Conservation (phyloP, 176 grass and related monocot genomes). For the Cymbopogon citratus region DNA sequence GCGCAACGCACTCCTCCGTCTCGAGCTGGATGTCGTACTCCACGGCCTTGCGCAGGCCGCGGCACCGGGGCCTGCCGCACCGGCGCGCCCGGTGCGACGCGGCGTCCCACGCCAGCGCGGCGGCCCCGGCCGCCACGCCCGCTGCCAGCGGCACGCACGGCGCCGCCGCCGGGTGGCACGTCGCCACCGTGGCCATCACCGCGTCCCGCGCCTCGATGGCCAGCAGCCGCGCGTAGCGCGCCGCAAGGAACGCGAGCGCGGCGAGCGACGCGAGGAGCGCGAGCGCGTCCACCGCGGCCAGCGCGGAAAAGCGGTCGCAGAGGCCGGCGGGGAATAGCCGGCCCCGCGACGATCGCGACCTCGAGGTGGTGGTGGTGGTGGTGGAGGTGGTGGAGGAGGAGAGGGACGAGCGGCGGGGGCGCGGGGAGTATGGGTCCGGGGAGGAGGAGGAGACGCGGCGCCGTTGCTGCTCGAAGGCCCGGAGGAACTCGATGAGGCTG, state of each 20-base stretch:
- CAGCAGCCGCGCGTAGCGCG: conserved; percentile 48
- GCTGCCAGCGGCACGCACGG: conserved; percentile 48
- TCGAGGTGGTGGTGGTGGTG: too few species aligned
- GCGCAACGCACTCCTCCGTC: conserved; percentile 83
- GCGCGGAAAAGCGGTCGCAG: conserved; percentile 56
- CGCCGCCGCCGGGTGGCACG: conserved; percentile 20
- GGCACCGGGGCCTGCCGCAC: conserved; percentile 74
- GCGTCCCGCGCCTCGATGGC: conserved; percentile 44
- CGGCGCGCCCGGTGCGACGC: conserved; percentile 49
- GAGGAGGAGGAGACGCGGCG: not conserved
- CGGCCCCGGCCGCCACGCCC: conserved; percentile 40
- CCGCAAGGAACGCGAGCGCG: conserved; percentile 41
- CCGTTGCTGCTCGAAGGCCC: conserved; percentile 67
- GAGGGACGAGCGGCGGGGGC: conserved; percentile 28
- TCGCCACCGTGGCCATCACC: conserved; percentile 9
- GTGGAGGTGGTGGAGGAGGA: not conserved
- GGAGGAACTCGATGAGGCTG: conserved; percentile 88
- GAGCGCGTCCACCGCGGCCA: conserved; percentile 57
- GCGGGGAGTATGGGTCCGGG: not conserved
- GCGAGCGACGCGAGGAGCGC: conserved; percentile 50
- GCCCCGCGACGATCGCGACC: conserved; percentile 11
- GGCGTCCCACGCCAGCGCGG: conserved; percentile 59
- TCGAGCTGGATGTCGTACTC: conserved; percentile 93
- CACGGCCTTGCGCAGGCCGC: conserved; percentile 64
- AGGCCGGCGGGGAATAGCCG: conserved; percentile 46